phyloP scores from a whole-genome alignment of 331 rosid species.

The Prunus yedoensis region DNA sequence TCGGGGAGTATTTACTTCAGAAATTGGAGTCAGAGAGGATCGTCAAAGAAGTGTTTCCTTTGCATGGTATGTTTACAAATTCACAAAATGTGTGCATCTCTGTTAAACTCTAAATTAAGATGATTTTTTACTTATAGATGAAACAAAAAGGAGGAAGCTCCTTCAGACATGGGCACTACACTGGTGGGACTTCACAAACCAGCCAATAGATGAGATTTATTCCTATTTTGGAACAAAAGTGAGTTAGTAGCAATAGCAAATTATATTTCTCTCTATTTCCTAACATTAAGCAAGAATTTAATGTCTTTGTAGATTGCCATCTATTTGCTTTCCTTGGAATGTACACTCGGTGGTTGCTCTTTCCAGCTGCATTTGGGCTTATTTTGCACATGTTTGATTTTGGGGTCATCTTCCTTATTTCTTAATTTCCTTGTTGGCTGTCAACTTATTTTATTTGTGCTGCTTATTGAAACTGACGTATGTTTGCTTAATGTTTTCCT shows the following conservation, averaged over 20 bases:
- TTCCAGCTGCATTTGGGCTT: constrained; percentile 79
- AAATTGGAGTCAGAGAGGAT: constrained; percentile 66
- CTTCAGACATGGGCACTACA: constrained; percentile 76
- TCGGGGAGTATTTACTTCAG: constrained; percentile 68
- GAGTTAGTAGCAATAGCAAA: constrained; percentile 7
- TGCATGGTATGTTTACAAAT: constrained; percentile 70
- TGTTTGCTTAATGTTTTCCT: constrained; percentile 25
- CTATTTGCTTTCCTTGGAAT: constrained; percentile 97
- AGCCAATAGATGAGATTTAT: constrained; percentile 86
- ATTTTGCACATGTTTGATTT: constrained; percentile 68
- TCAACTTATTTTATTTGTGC: constrained; percentile 17
- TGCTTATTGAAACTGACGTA: neutral
- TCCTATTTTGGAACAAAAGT: constrained; percentile 92
- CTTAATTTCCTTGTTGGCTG: constrained; percentile 10
- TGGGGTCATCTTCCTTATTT: constrained; percentile 33
- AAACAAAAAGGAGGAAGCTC: constrained; percentile 74
- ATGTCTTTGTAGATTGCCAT: constrained; percentile 68
- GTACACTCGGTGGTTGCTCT: constrained; percentile 88
- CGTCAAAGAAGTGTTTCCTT: constrained; percentile 83
- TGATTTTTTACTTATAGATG: constrained; percentile 60
- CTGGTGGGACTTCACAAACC: constrained; percentile 84
- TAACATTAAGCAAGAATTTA: constrained; percentile 20
- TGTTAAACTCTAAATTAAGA: constrained; percentile 27
- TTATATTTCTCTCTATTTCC: constrained; percentile 5
- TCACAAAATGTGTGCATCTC: constrained; percentile 21